These are phyloP conservation scores for Aspergillus pseudoviridinutans DNA, from an alignment of 2,329 filamentous ascomycete genomes.

Conservation along the genomic window DNA sequence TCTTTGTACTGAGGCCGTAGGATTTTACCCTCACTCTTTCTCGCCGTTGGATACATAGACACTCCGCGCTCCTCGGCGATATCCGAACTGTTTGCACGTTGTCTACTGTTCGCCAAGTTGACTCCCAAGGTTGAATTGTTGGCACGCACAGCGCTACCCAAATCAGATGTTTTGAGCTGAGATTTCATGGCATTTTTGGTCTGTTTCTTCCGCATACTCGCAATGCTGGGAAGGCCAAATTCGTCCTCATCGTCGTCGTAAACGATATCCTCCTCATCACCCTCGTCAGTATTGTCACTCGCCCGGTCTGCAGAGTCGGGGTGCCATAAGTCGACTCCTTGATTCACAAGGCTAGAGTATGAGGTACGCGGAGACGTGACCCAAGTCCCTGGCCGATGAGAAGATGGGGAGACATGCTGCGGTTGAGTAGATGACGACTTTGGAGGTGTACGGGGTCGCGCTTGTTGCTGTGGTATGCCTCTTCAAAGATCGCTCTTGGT, in stretches of 20 bases:
- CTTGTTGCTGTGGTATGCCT: slow-evolving; percentile 39
- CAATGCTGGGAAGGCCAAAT: slow-evolving; percentile 88
- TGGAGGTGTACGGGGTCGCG: slow-evolving; percentile 72
- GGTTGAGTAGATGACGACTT: slow-evolving; percentile 53
- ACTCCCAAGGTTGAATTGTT: slow-evolving; percentile 26
- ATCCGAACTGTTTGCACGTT: slow-evolving; percentile 81
- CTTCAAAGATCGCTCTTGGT: slow-evolving; percentile 13
- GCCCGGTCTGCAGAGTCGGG: slow-evolving; percentile 32
- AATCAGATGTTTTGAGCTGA: slow-evolving; percentile 42
- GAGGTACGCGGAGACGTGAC: slow-evolving; percentile 60
- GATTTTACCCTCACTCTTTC: slow-evolving; percentile 91
- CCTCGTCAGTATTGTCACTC: slow-evolving; percentile 60
- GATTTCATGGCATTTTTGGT: slow-evolving; percentile 39
- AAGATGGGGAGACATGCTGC: slow-evolving; percentile 50
- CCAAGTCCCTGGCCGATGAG: slow-evolving; percentile 41
- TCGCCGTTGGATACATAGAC: slow-evolving; percentile 78
- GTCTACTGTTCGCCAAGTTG: slow-evolving; percentile 46
- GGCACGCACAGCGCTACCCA: slow-evolving; percentile 29
- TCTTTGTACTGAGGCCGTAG: slow-evolving; percentile 96
- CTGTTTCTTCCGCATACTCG: slow-evolving; percentile 77
- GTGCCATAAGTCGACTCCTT: slow-evolving; percentile 79
- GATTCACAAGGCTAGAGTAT: slow-evolving; percentile 77
- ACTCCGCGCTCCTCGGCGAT: slow-evolving; percentile 86
- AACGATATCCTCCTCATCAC: slow-evolving; percentile 65
- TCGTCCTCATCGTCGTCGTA: slow-evolving; percentile 92